Evolutionary conservation across 306 rosid species (phyloP).

Genomic region (Malus sieversii): DNA sequence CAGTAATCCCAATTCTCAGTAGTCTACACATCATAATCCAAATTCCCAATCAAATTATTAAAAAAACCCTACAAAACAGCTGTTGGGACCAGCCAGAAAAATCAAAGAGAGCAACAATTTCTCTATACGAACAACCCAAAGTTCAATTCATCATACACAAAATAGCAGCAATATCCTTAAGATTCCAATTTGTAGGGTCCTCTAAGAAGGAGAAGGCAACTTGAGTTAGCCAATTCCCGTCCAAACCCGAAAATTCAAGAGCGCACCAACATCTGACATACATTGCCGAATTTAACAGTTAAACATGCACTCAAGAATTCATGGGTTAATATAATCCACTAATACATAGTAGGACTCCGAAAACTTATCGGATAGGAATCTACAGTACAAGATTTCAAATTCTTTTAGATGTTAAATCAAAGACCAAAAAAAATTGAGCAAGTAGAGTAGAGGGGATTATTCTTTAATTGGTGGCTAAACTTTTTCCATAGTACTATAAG

Average conservation of each 20-base stretch:
- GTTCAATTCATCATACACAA: constrained; percentile 16
- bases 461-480: constrained; percentile 25
- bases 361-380: background rate
- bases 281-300: background rate
- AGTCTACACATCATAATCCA: constrained; percentile 1
- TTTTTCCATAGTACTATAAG: constrained; percentile 15
- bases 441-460: constrained; percentile 9
- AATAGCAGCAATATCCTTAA: constrained; percentile 33
- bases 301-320: background rate
- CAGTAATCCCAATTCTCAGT: background rate
- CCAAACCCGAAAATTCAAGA: background rate
- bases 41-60: constrained; percentile 1
- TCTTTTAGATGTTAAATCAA: background rate
- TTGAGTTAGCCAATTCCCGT: constrained; percentile 23
- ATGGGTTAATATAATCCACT: too few relatives aligned
- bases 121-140: constrained; percentile 11
- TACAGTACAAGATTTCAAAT: background rate
- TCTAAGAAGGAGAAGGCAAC: constrained; percentile 11
- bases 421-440: background rate
- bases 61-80: background rate
- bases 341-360: too few relatives aligned
- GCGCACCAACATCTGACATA: background rate
- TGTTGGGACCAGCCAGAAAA: constrained; percentile 16
- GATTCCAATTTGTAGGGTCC: constrained; percentile 51
- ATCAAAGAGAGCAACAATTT: constrained; percentile 12